Conservation (phyloP, 768 basidiomycete genomes). For the Pisolithus albus region DNA sequence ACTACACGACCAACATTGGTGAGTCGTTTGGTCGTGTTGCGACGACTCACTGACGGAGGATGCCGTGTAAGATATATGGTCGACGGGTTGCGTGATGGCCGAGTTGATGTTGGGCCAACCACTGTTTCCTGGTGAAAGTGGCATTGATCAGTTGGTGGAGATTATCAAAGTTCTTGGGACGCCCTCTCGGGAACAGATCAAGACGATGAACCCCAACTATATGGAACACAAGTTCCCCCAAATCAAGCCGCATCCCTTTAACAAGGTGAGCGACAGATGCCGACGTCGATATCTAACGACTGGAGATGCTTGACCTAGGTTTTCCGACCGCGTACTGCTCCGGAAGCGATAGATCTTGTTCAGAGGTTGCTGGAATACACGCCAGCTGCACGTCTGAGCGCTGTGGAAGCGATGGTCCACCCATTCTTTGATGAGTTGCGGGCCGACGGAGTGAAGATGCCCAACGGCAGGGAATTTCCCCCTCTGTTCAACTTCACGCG, state of each 20-base stretch:
- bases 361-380: constrained; percentile 96
- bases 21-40: constrained; percentile 24
- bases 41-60: constrained; percentile 4
- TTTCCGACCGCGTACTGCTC: constrained; percentile 94
- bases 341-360: constrained; percentile 94
- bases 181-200: constrained; percentile 98
- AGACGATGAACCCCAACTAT: constrained; percentile 99
- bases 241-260: constrained; percentile 99
- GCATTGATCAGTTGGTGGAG: constrained; percentile 98
- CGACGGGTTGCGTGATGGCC: constrained; percentile 99
- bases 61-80: constrained; percentile 86
- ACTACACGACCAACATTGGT: constrained; percentile 99
- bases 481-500: constrained; percentile 91
- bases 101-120: constrained; percentile 99
- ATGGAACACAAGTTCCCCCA: constrained; percentile 99
- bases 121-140: constrained; percentile 97
- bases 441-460: constrained; percentile 86
- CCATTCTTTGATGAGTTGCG: constrained; percentile 97
- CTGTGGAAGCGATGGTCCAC: constrained; percentile 87
- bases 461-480: constrained; percentile 95
- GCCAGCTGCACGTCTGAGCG: constrained; percentile 85
- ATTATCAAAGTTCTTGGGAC: constrained; percentile 99
- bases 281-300: constrained; percentile 5
- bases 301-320: constrained; percentile 48
- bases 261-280: constrained; percentile 54